Evolutionary conservation across 768 basidiomycete genomes (phyloP).

Genomic region (Holtermannia corniformis): DNA sequence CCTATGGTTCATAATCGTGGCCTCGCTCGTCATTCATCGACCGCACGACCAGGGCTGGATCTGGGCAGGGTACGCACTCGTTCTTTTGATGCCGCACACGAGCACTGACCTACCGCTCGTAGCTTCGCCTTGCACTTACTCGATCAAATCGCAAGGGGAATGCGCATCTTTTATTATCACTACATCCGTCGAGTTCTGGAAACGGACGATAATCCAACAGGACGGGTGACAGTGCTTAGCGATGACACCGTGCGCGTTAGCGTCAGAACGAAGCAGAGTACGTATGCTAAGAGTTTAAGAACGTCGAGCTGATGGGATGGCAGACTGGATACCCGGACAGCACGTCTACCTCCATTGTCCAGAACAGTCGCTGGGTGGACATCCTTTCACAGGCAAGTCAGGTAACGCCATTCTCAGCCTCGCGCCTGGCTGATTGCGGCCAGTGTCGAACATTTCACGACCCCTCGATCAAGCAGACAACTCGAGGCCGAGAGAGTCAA

Average conservation of each 20-base stretch:
- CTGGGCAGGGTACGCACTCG: slow-evolving; percentile 9
- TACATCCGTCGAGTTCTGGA: not conserved
- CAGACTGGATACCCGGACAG: slow-evolving; percentile 9
- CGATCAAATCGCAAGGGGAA: slow-evolving; percentile 2
- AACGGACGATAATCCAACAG: slow-evolving; percentile 5
- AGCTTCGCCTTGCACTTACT: slow-evolving; percentile 3
- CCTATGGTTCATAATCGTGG: slow-evolving; percentile 12
- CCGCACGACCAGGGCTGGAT: slow-evolving; percentile 14
- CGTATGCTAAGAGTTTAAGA: not conserved
- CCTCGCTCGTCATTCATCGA: slow-evolving; percentile 9
- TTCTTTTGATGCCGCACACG: not conserved
- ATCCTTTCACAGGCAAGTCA: slow-evolving; percentile 9
- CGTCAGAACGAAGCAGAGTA: slow-evolving; percentile 8
- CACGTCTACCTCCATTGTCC: slow-evolving; percentile 13
- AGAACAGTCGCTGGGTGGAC: slow-evolving; percentile 6
- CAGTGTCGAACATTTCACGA: slow-evolving; percentile 13
- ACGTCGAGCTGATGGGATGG: not conserved
- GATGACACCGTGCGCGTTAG: slow-evolving; percentile 8
- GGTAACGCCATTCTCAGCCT: not conserved
- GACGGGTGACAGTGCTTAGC: slow-evolving; percentile 1
- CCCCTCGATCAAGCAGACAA: slow-evolving; percentile 7
- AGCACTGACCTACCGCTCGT: not conserved
- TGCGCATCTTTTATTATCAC: slow-evolving; percentile 8
- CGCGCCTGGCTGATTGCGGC: not conserved
- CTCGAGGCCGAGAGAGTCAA: slow-evolving; percentile 2